phyloP scores from a whole-genome alignment of 2,329 filamentous ascomycete species.

The Calycina marina region DNA sequence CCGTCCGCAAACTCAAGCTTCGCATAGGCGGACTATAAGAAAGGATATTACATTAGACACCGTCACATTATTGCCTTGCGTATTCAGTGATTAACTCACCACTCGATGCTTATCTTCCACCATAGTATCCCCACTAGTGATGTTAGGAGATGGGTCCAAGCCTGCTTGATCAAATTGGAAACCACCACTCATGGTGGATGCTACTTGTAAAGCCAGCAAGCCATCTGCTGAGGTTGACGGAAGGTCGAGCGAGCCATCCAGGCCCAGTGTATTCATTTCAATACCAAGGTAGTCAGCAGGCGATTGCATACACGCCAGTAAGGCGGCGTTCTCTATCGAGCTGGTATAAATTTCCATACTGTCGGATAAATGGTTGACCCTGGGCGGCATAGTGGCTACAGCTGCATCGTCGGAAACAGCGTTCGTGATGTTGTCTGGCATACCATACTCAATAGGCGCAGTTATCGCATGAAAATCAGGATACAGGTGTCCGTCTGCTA shows the following conservation, averaged over 20 bases:
- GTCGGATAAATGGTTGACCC: background rate
- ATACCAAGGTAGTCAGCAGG: background rate
- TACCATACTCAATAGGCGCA: background rate
- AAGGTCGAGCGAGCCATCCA: too few relatives aligned
- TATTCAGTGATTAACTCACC: background rate
- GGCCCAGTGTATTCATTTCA: background rate
- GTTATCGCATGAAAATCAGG: too few relatives aligned
- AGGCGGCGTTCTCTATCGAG: background rate
- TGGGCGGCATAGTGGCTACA: background rate
- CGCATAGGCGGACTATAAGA: conserved; percentile 29
- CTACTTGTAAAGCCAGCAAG: background rate
- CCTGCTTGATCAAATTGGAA: background rate
- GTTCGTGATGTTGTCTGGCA: background rate
- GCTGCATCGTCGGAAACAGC: background rate
- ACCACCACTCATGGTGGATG: background rate
- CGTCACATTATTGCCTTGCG: too few relatives aligned
- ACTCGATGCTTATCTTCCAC: background rate
- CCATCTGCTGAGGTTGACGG: background rate
- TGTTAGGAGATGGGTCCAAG: background rate
- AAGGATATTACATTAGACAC: too few relatives aligned
- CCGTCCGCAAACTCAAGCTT: conserved; percentile 60
- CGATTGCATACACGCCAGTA: background rate
- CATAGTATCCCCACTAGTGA: too few relatives aligned
- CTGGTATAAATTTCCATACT: background rate
- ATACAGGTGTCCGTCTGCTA: too few relatives aligned